These are phyloP conservation scores for Candida andamanensis DNA, from an alignment of 805 yeast genomes.

Conservation along the genomic window DNA sequence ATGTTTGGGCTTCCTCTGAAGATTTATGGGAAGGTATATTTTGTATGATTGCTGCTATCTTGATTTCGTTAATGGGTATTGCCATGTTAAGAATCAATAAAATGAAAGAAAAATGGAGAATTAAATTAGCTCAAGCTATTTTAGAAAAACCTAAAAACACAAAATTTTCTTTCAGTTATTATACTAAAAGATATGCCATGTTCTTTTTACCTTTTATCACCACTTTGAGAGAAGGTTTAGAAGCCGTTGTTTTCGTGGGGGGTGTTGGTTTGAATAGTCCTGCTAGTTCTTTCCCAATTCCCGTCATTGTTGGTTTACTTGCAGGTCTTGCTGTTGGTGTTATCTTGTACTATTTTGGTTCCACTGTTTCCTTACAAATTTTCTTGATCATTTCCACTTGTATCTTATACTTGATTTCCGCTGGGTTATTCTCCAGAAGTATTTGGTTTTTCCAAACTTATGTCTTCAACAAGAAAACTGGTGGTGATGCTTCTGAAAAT, in stretches of 20 bases:
- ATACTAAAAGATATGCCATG: slow-evolving; percentile 70
- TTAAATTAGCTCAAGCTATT: slow-evolving; percentile 84
- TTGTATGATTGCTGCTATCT: slow-evolving; percentile 80
- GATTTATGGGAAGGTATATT: slow-evolving; percentile 97
- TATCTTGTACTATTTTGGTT: slow-evolving; percentile 75
- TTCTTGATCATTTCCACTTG: slow-evolving; percentile 86
- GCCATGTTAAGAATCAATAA: slow-evolving; percentile 94
- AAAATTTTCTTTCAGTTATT: slow-evolving; percentile 35
- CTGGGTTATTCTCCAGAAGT: slow-evolving; percentile 91
- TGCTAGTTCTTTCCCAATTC: slow-evolving; percentile 75
- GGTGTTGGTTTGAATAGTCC: slow-evolving; percentile 37
- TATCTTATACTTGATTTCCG: slow-evolving; percentile 81
- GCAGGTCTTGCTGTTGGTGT: slow-evolving; percentile 74
- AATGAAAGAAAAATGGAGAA: slow-evolving; percentile 96
- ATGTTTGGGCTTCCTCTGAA: slow-evolving; percentile 83
- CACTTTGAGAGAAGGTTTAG: slow-evolving; percentile 88
- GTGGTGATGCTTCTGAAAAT: slow-evolving; percentile 92
- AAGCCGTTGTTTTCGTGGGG: slow-evolving; percentile 43
- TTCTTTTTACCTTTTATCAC: slow-evolving; percentile 87
- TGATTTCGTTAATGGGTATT: slow-evolving; percentile 92
- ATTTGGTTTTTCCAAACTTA: slow-evolving; percentile 83
- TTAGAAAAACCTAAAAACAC: slow-evolving; percentile 54
- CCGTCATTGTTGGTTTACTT: slow-evolving; percentile 82
- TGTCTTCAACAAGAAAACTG: slow-evolving; percentile 58
- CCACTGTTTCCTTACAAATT: slow-evolving; percentile 74